Percentiles rank a stretch among this genome's conserved stretches.
These are phyloP conservation scores for Quercus mongolica DNA, from an alignment of 306 rosid genomes.

Conservation along the genomic window DNA sequence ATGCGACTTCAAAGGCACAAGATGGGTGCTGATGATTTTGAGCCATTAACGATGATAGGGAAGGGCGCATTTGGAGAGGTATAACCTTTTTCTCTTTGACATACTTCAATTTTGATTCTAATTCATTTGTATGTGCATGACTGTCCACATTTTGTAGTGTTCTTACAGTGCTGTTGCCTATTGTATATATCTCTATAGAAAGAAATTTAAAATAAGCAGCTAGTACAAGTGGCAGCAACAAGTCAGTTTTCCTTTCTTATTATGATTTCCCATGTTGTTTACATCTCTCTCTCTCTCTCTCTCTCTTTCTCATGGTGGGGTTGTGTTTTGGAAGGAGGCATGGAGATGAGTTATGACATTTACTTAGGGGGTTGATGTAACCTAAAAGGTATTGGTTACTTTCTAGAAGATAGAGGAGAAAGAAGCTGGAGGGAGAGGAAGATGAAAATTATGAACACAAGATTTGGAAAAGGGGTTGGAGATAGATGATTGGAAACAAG, in stretches of 20 bases:
- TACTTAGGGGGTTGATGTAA: not conserved
- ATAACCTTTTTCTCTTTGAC: constrained; percentile 22
- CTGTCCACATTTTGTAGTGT: not conserved
- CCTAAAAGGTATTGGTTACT: not conserved
- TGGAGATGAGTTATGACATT: not conserved
- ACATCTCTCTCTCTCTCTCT: not conserved
- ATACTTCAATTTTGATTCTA: constrained; percentile 8
- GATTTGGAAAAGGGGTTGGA: too few relatives aligned
- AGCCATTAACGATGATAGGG: constrained; percentile 95
- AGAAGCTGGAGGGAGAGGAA: not conserved
- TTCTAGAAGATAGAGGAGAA: not conserved
- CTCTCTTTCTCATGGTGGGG: not conserved
- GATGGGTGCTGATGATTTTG: constrained; percentile 99
- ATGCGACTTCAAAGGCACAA: constrained; percentile 99
- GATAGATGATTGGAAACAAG: too few relatives aligned
- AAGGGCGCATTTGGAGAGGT: constrained; percentile 99
- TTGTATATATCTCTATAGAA: not conserved
- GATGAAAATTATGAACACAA: not conserved
- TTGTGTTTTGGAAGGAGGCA: not conserved
- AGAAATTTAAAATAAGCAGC: not conserved
- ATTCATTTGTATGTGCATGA: not conserved
- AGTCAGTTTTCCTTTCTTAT: not conserved
- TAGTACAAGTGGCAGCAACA: not conserved
- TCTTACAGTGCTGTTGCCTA: not conserved
- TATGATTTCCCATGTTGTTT: not conserved